Conservation (phyloP, 2,329 filamentous ascomycete genomes). For the Elsinoe ampelina region DNA sequence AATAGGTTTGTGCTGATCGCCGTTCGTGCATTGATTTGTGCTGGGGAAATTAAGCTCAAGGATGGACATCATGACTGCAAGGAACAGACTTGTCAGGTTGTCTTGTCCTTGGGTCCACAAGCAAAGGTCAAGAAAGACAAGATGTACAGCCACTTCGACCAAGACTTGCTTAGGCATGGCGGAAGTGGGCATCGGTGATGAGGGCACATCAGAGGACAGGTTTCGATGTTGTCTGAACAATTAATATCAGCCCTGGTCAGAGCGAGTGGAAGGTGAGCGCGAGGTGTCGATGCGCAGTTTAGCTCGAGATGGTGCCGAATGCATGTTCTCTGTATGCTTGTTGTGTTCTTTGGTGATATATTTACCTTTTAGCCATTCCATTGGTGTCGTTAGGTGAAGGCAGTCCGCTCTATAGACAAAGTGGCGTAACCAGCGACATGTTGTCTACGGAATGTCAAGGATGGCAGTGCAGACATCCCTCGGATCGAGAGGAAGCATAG, state of each 20-base stretch:
- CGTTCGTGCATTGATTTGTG: not conserved
- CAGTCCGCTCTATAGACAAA: no score
- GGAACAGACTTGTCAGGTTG: not conserved
- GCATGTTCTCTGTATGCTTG: not conserved
- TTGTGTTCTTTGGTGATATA: not conserved
- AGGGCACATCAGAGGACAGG: not conserved
- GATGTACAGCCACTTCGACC: conserved; percentile 3
- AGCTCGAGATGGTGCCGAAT: not conserved
- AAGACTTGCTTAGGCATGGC: not conserved
- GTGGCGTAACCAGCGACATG: no score
- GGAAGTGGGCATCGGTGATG: not conserved
- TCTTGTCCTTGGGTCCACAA: not conserved
- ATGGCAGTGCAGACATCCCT: not conserved
- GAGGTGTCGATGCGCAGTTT: not conserved
- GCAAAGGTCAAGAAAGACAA: not conserved
- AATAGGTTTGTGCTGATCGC: not conserved
- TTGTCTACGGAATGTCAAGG: not conserved
- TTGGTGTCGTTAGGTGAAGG: no score
- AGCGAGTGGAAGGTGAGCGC: not conserved
- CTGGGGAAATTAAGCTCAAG: not conserved
- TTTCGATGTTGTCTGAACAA: not conserved
- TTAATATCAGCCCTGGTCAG: not conserved
- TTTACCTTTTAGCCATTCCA: not conserved
- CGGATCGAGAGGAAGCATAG: not conserved
- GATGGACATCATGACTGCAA: not conserved